Conservation (phyloP, 179 eudicot genomes). For the Silene coronaria region DNA sequence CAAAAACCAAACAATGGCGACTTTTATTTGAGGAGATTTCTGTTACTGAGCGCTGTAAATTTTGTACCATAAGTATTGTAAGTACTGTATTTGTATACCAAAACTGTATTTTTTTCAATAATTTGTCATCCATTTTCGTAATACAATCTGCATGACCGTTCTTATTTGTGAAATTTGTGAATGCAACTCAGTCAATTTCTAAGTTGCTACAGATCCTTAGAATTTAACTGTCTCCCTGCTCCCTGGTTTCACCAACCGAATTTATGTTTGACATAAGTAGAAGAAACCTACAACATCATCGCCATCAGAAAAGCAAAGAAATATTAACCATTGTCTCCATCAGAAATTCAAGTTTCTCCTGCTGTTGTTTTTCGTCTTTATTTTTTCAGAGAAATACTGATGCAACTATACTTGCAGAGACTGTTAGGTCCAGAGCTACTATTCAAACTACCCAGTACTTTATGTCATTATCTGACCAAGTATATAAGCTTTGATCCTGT, state of each 20-base stretch:
- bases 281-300: too few relatives aligned
- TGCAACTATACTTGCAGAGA: conserved; percentile 14
- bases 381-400: background rate
- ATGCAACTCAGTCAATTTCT: background rate
- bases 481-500: conserved; percentile 16
- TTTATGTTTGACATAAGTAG: background rate
- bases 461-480: conserved; percentile 9
- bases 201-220: background rate
- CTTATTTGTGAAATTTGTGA: background rate
- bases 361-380: background rate
- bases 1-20: background rate
- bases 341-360: background rate
- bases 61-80: background rate
- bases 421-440: conserved; percentile 28
- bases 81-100: too few relatives aligned
- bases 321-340: too few relatives aligned
- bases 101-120: background rate
- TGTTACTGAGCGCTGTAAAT: background rate
- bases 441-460: background rate
- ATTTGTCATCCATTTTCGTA: background rate
- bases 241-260: conserved; percentile 4
- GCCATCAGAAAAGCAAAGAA: too few relatives aligned
- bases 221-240: background rate
- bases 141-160: background rate
- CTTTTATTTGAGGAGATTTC: background rate